Percentiles rank a stretch among this genome's conserved stretches.
phyloP scores from a whole-genome alignment of 31 red algal species.

The Endocladia muricata region DNA sequence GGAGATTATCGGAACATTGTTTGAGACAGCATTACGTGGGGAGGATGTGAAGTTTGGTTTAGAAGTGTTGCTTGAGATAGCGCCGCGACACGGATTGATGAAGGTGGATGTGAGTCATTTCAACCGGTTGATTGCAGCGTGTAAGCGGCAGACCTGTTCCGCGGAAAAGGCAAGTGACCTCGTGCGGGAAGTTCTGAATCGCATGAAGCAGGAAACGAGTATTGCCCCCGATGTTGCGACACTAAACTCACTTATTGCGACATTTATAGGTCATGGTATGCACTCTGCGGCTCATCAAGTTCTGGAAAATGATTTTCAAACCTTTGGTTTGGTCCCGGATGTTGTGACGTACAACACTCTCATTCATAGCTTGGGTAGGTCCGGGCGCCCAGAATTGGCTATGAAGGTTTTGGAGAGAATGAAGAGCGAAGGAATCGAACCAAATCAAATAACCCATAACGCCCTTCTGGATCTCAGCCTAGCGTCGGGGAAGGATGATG shows the following conservation, averaged over 20 bases:
- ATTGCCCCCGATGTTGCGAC: not conserved
- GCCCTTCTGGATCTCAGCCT: slow-evolving; percentile 12
- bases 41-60: slow-evolving; percentile 23
- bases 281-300: slow-evolving; percentile 17
- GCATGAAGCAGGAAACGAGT: not conserved
- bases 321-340: slow-evolving; percentile 21
- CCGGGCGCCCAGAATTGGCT: slow-evolving; percentile 11
- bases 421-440: slow-evolving; percentile 24
- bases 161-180: not conserved
- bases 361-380: slow-evolving; percentile 38
- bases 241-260: slow-evolving; percentile 36
- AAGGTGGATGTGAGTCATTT: not conserved
- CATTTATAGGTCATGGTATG: slow-evolving; percentile 3
- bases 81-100: not conserved
- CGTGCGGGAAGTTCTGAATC: not conserved
- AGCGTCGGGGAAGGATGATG: not conserved
- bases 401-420: slow-evolving; percentile 19
- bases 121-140: slow-evolving; percentile 4
- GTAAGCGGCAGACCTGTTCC: not conserved
- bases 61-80: slow-evolving; percentile 33
- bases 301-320: slow-evolving; percentile 8
- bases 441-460: slow-evolving; percentile 41
- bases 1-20: slow-evolving; percentile 15
- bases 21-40: slow-evolving; percentile 37
- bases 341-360: slow-evolving; percentile 56